These are phyloP conservation scores for Capillidium heterosporum DNA, from an alignment of 371 early-diverging fungal genomes.

Conservation along the genomic window DNA sequence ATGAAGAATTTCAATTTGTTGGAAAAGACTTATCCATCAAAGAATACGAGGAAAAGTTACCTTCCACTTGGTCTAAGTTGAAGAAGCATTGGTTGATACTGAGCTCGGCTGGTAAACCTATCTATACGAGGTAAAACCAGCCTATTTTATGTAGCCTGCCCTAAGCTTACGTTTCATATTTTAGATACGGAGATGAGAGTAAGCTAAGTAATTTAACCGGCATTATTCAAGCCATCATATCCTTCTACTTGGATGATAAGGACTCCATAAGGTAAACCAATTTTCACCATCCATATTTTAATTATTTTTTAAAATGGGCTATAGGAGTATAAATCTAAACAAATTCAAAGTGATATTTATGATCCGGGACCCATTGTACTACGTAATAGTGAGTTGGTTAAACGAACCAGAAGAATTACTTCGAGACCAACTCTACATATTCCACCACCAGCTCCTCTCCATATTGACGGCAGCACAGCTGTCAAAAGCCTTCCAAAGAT, in stretches of 20 bases:
- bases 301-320: too few species aligned
- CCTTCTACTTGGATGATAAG: slow-evolving; percentile 64
- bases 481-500: slow-evolving; percentile 65
- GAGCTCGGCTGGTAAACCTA: slow-evolving; percentile 73
- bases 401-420: slow-evolving; percentile 67
- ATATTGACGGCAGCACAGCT: slow-evolving; percentile 67
- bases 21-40: too few species aligned
- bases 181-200: slow-evolving; percentile 75
- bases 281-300: too few species aligned
- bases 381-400: slow-evolving; percentile 59
- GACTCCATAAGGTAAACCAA: slow-evolving; percentile 47
- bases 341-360: slow-evolving; percentile 67
- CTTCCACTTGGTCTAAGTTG: too few species aligned
- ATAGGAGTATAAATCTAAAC: slow-evolving; percentile 44
- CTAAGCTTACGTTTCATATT: background rate
- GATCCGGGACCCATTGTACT: slow-evolving; percentile 61
- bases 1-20: too few species aligned
- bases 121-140: slow-evolving; percentile 41
- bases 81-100: slow-evolving; percentile 58
- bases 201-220: slow-evolving; percentile 77
- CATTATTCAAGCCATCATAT: slow-evolving; percentile 76
- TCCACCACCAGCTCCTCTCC: slow-evolving; percentile 76
- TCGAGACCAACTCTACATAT: slow-evolving; percentile 53
- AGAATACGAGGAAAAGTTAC: too few species aligned
- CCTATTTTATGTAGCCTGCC: background rate